These are phyloP conservation scores for Jaenimonas drosophilae DNA, from an alignment of 208 protist genomes.

Conservation along the genomic window DNA sequence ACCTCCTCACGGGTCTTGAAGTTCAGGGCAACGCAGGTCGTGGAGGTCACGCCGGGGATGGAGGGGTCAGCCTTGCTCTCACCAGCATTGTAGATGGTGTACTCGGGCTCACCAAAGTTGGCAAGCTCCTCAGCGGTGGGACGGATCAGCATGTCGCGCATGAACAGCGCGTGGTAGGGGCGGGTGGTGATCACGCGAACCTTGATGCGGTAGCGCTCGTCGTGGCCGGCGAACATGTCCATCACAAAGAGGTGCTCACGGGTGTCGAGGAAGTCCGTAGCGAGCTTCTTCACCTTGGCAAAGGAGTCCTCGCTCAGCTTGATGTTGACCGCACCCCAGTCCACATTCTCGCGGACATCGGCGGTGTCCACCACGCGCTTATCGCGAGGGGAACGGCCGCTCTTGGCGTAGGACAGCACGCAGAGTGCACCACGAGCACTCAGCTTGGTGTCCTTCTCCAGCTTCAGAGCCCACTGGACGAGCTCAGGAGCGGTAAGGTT, in stretches of 20 bases:
- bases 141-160: constrained; percentile 94
- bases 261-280: constrained; percentile 91
- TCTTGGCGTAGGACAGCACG: constrained; percentile 85
- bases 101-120: constrained; percentile 93
- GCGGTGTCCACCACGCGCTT: constrained; percentile 90
- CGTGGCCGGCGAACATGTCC: constrained; percentile 91
- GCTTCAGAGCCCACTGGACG: constrained; percentile 51
- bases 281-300: constrained; percentile 85
- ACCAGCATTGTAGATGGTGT: constrained; percentile 93
- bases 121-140: constrained; percentile 85
- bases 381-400: constrained; percentile 88
- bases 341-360: constrained; percentile 65
- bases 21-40: constrained; percentile 63
- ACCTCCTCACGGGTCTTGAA: constrained; percentile 72
- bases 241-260: constrained; percentile 90
- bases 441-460: constrained; percentile 63
- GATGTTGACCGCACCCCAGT: constrained; percentile 95
- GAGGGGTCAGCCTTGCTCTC: constrained; percentile 83
- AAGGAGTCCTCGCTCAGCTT: constrained; percentile 84
- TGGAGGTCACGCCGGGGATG: constrained; percentile 73
- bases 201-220: constrained; percentile 89
- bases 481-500: constrained; percentile 40
- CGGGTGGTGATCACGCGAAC: constrained; percentile 89
- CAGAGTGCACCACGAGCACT: constrained; percentile 79
- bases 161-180: constrained; percentile 96